Evolutionary conservation across 805 yeast genomes (phyloP), one percentile per base, ranked within the genome.

Genomic region (Saturnispora mendoncae): DNA sequence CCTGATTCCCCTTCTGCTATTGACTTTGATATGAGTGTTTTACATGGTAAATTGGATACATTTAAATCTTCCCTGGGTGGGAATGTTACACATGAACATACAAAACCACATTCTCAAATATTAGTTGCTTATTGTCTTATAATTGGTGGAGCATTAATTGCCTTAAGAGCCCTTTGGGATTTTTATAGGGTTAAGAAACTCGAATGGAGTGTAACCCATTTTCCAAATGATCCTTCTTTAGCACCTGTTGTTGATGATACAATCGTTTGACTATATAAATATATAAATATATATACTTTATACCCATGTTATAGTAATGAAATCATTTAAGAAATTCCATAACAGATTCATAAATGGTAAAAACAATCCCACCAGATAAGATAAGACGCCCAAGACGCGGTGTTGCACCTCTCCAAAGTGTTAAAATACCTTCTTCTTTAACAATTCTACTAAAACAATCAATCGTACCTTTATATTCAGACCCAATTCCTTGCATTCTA

Each of bases 351-450:
- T 90, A 90, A 43, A 92, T 84, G 17, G 97, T 92, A 65, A 90
- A 90, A 23, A 92, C 97, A 51, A 90, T 90, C 54, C 98, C 98
- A 46, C 98, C 98, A 64, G 95, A 83, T 56, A 90, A 71, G 27
- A 88, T 77, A 57, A 90, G 71, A 53, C 98, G 76, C 5, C 97
- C 97, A 46, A 90, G 68, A 57, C 98, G 74, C 35, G 98, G 97
- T 2, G 97, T 92, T 27, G 97, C 95, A 47, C 98, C 98, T 64
- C 85, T 85, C 98, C 98, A 90, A 65, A 87, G 86, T 4, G 96
- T 83, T 55, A 75, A 66, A 49, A 88, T 65, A 8, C 98, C 98
- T 64, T 90, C 98, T 41, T 90, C 81, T 55, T 67, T 80, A 61
- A 83, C 81, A 39, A 92, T 79, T 48, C 74, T 78, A 15, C 65